Base-by-base conservation (phyloP, 108 stramenopile genomes). In the Heterococcus sp. region DNA sequence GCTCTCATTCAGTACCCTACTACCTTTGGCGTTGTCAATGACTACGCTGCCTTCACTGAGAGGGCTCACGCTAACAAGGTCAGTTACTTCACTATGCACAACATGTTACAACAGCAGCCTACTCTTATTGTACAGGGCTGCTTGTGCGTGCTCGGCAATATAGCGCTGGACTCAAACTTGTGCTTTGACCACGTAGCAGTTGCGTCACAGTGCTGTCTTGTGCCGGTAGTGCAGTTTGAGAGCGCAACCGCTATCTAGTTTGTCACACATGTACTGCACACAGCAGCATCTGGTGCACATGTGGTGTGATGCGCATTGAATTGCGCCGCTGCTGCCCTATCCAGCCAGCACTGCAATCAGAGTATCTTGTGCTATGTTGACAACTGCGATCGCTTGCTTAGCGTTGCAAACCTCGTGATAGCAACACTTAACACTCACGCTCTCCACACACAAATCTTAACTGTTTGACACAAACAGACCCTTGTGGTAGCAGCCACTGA, bases 1-100 rank as follows among this genome's bases (percentile, higher is more conserved):
- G 95, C 94, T 33, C 91, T 99, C 32, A 89, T 98, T 28, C 98
- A 99, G 88, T 99, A 98, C 84, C 98, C 98, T 38, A 95, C 97
- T 87, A 97, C 96, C 3, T 96, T 94, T 80, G 98, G 98, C 5
- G 76, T 84, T 0, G 69, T 84, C 1, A 35, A 35, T 38, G 66
- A 65, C 81, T 73, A 58, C 46, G 46, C 46, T 58, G 46, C 46
- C 14, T 58, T 58, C 46, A 58, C 46, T 58, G 46, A 58, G 46
- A 8, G 46, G 14, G 46, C 21, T 8, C 46, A 58, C 46, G 46
- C 46, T 21, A 21, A 21, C 46, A 58, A 58, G 46, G 46, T 58
- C 14, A 58, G 46, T n/a, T n/a, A n/a, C n/a, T n/a, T n/a, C n/a
- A n/a, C n/a, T n/a, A n/a, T n/a, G n/a, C n/a, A n/a, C n/a, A n/a